These are phyloP conservation scores for Falciphora oryzae DNA, from an alignment of 2,329 filamentous ascomycete genomes.

Conservation along the genomic window DNA sequence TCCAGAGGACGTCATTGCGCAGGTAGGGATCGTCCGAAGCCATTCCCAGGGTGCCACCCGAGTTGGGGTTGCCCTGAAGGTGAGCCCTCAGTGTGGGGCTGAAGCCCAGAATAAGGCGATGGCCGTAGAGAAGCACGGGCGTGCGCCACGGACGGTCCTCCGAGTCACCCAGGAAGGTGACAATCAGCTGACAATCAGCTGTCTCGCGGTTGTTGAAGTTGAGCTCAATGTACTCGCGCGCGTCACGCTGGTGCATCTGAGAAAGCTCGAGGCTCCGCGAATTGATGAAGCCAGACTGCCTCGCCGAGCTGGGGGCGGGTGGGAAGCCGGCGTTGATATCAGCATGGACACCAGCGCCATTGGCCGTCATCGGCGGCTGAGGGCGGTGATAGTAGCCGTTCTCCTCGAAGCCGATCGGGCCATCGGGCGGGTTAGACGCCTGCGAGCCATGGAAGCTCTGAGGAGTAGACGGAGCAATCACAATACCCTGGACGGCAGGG, in stretches of 20 bases:
- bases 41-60: background rate
- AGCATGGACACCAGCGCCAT: conserved; percentile 5
- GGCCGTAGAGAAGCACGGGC: conserved; percentile 15
- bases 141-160: background rate
- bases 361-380: conserved; percentile 14
- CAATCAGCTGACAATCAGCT: conserved; percentile 15
- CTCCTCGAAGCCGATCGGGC: background rate
- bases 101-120: conserved; percentile 16
- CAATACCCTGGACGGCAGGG: conserved; percentile 29
- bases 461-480: conserved; percentile 49
- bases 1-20: conserved; percentile 11
- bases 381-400: background rate
- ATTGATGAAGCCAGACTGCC: background rate
- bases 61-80: background rate
- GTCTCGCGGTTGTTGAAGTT: conserved; percentile 13
- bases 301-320: background rate
- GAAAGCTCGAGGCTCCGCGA: background rate
- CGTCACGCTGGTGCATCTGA: conserved; percentile 1
- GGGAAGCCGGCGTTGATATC: background rate
- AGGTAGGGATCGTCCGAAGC: conserved; percentile 14
- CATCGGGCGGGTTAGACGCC: conserved; percentile 37
- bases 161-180: conserved; percentile 11
- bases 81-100: conserved; percentile 15
- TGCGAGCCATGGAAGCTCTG: conserved; percentile 60
- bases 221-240: conserved; percentile 9